Conservation (phyloP, 202 grass and related monocot species). For the Carex sylvatica region DNA sequence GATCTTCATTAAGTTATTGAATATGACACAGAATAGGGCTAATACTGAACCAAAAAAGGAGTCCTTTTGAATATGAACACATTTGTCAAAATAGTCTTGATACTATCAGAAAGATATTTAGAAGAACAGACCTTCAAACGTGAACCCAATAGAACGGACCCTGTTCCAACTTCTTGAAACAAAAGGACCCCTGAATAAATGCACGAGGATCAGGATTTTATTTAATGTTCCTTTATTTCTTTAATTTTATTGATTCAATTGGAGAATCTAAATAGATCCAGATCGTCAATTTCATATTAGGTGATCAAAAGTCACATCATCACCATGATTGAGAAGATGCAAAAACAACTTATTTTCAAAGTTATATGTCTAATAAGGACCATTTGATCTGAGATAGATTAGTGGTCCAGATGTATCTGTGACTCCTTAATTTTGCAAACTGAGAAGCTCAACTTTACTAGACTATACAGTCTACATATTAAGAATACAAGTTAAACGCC, state of each 20-base stretch:
- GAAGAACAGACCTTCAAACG: no score
- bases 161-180: neutral
- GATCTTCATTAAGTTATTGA: neutral
- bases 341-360: no score
- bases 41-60: neutral
- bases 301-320: neutral
- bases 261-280: neutral
- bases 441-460: no score
- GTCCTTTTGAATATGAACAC: neutral
- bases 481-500: neutral
- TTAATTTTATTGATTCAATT: neutral
- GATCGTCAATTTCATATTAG: neutral
- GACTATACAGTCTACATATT: neutral
- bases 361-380: neutral
- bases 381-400: no score
- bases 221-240: neutral
- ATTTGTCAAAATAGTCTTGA: no score
- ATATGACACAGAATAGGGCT: neutral
- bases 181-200: neutral
- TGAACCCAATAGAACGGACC: no score
- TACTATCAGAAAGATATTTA: no score
- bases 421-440: no score
- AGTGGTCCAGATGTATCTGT: no score
- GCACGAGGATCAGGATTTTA: neutral
- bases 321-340: neutral